Evolutionary conservation across 2,329 filamentous ascomycete species (phyloP), one percentile per base, ranked within the genome.

Genomic region (Hypoxylon sp.): DNA sequence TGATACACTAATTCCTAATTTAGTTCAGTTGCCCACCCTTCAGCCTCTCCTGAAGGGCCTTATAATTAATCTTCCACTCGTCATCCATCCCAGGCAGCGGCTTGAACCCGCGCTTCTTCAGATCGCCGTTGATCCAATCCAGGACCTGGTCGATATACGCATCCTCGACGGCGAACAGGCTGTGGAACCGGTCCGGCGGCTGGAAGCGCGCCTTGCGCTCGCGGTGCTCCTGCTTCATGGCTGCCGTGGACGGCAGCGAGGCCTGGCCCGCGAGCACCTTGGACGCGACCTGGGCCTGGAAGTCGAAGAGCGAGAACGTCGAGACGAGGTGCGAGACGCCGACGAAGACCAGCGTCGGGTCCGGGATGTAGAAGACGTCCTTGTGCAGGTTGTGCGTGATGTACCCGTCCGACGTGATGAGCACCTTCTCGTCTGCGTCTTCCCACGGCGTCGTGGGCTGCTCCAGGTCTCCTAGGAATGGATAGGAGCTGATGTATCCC

Each of bases 291-390:
- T 86, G 80, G 0, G 84, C 84, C 63, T 90, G 87, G 59, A 87
- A 88, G 52, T 89, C 86, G 53, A 88, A 89, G 0, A 89, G 72
- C 0, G 83, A 83, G 61, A 89, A 90, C 0, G 86, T 89, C 0
- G 84, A 83, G 0, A 82, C 82, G 61, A 87, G 81, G 61, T 83
- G 88, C 0, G 83, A 84, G 0, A 86, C 80, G 0, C 86, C 86
- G 12, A 89, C 72, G 55, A 89, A 89, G 0, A 76, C 72, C 0
- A 89, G 71, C 0, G 82, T 80, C 0, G 86, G 84, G 52, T 89
- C 85, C 0, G 78, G 77, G 31, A 88, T 88, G 67, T 88, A 89
- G 64, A 87, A 89, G 9, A 89, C 84, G 63, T 90, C 86, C 50
- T 82, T 82, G 72, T 89, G 82, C 1, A 89, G 71, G 57, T 89